phyloP scores from a whole-genome alignment of 1,139 yeast species.

The Kodamaea fungicola region DNA sequence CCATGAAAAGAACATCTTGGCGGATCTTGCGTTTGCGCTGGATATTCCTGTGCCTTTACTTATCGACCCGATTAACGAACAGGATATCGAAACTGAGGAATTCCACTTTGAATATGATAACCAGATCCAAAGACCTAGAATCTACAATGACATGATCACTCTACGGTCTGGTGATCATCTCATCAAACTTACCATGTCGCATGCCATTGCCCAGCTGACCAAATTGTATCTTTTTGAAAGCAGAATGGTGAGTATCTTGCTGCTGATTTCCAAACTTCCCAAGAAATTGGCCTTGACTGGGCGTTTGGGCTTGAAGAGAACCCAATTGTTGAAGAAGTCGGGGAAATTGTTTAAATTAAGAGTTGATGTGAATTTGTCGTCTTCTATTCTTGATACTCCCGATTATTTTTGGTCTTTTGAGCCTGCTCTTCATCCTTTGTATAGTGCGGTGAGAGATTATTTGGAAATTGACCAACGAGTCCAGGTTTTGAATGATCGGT shows the following conservation, averaged over 20 bases:
- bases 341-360: constrained; percentile 86
- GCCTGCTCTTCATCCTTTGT: constrained; percentile 90
- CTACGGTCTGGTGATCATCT: constrained; percentile 87
- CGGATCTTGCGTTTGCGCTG: constrained; percentile 82
- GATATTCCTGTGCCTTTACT: constrained; percentile 47
- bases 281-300: constrained; percentile 90
- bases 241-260: constrained; percentile 78
- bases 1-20: constrained; percentile 89
- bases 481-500: constrained; percentile 86
- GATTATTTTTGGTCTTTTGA: constrained; percentile 96
- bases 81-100: constrained; percentile 92
- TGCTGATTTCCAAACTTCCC: constrained; percentile 83
- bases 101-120: constrained; percentile 89
- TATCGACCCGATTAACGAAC: constrained; percentile 76
- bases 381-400: constrained; percentile 91
- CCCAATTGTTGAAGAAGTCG: constrained; percentile 77
- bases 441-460: constrained; percentile 85
- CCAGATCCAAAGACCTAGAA: constrained; percentile 79
- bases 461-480: constrained; percentile 93
- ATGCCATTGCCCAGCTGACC: constrained; percentile 95
- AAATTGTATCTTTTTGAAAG: constrained; percentile 89
- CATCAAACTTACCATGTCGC: constrained; percentile 88
- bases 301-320: constrained; percentile 70
- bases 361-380: constrained; percentile 88
- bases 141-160: constrained; percentile 92